Base-by-base conservation (phyloP, 768 basidiomycete genomes). In the Pulveroboletus sp. region DNA sequence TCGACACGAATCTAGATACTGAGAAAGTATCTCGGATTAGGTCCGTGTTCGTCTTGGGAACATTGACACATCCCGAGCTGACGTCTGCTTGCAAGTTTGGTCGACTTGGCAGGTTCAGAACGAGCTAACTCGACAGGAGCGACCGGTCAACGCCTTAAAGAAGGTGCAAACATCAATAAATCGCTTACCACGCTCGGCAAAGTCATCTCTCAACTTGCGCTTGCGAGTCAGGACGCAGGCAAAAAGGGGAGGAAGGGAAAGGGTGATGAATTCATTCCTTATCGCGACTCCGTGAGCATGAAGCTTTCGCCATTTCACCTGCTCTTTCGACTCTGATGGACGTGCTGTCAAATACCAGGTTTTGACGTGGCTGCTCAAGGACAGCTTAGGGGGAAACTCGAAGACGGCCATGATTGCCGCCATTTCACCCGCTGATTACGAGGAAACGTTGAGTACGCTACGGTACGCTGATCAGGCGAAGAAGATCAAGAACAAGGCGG, bases 371-470 rank as follows among this genome's bases (percentile, higher is more conserved):
- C 75, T 99, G 26, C 74, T 99, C 57, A 99, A 99, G 71, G 96
- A 99, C 73, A 93, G 91, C 66, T 74, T 98, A 46, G 96, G 96
- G 18, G 96, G 91, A 6, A 95, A 95, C 71, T 93, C 90, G 31
- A 95, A 96, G 74, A 99, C 95, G 5, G 93, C 95, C 5, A 98
- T 99, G 96, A 97, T 99, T 57, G 96, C 96, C 44, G 96, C 96
- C 35, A 98, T 99, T 54, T 85, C 93, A 39, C 94, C 93, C n/a
- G 94, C 93, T 40, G 93, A 97, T 71, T 97, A 97, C 63, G 95
- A 98, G 57, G 95, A 98, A 69, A 97, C 95, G 14, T 74, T 98
- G 54, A 92, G 92, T 70, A 98, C 95, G 2, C 75, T 99, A 51
- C 88, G 96, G 6, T 98, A 99, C 70, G 96, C 96, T 59, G 93